Evolutionary conservation across 768 basidiomycete species (phyloP).

Genomic region (Termitomyces eurrhizus): DNA sequence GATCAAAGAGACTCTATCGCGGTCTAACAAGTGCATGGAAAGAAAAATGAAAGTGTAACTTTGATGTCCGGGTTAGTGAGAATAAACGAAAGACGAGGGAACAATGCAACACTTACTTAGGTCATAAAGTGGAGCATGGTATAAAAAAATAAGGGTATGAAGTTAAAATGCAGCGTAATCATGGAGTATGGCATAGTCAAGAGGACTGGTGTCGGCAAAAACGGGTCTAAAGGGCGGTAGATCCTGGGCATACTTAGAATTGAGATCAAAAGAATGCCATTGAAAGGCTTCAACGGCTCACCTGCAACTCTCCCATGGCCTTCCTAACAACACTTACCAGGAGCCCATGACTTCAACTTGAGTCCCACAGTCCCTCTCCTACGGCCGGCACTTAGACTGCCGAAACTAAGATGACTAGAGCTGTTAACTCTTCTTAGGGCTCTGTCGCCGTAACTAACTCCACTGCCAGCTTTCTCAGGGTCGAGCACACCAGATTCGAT

Average conservation of each 20-base stretch:
- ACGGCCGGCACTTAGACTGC: constrained; percentile 69
- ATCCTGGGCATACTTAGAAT: neutral
- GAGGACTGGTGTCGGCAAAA: constrained; percentile 3
- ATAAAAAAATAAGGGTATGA: constrained; percentile 36
- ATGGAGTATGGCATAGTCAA: constrained; percentile 3
- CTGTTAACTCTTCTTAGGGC: constrained; percentile 88
- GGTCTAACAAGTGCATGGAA: constrained; percentile 8
- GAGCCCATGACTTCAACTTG: constrained; percentile 59
- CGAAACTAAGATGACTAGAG: constrained; percentile 85
- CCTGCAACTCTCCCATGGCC: neutral
- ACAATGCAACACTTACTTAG: constrained; percentile 8
- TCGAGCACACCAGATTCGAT: constrained; percentile 90
- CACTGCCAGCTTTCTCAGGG: constrained; percentile 92
- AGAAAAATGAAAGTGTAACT: constrained; percentile 11
- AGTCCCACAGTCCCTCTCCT: constrained; percentile 58
- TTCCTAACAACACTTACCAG: constrained; percentile 61
- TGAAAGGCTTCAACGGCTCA: neutral
- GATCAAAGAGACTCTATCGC: constrained; percentile 25
- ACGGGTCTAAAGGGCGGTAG: neutral
- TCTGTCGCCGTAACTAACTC: constrained; percentile 95
- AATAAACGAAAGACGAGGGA: neutral
- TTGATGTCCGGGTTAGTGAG: constrained; percentile 2
- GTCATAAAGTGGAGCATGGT: constrained; percentile 29
- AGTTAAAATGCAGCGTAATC: constrained; percentile 9
- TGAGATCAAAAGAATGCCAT: neutral